A percentile compares a stretch with the other conserved stretches of the same genome.
phyloP scores from a whole-genome alignment of 805 yeast genomes.

The Candida koratica region DNA sequence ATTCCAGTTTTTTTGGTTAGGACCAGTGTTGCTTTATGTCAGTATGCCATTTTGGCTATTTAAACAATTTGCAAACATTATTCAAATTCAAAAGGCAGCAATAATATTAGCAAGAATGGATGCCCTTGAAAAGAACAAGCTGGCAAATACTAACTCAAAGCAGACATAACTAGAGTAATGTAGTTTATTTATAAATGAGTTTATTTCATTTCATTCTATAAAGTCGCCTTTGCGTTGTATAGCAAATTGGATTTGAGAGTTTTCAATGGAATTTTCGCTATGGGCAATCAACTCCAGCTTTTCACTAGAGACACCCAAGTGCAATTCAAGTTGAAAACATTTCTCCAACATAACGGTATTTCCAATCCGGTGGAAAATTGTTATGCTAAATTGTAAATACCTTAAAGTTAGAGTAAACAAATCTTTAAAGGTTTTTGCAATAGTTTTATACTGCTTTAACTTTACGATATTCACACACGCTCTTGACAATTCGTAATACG shows the following conservation, averaged over 20 bases:
- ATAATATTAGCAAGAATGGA: constrained; percentile 73
- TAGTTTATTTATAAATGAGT: neutral
- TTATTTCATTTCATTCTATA: neutral
- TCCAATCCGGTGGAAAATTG: constrained; percentile 39
- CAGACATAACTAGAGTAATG: neutral
- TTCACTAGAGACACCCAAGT: constrained; percentile 29
- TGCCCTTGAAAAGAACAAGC: constrained; percentile 40
- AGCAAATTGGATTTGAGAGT: constrained; percentile 23
- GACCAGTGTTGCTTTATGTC: constrained; percentile 52
- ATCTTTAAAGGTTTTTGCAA: constrained; percentile 11
- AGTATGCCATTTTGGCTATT: constrained; percentile 85
- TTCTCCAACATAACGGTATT: constrained; percentile 36
- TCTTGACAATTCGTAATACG: constrained; percentile 31
- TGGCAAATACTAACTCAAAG: neutral
- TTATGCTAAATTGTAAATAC: constrained; percentile 40
- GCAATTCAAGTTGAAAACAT: constrained; percentile 38
- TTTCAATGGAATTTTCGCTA: constrained; percentile 25
- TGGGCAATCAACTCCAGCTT: constrained; percentile 31
- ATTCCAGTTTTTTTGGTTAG: constrained; percentile 59
- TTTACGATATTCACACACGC: constrained; percentile 16
- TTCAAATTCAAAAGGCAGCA: constrained; percentile 87
- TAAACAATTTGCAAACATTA: constrained; percentile 85
- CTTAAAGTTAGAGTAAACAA: constrained; percentile 31
- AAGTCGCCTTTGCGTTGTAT: constrained; percentile 24
- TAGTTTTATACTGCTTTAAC: neutral